Evolutionary conservation across 345 rosid genomes (phyloP), one percentile per base, ranked within the genome.

Genomic region (Salix arbutifolia): DNA sequence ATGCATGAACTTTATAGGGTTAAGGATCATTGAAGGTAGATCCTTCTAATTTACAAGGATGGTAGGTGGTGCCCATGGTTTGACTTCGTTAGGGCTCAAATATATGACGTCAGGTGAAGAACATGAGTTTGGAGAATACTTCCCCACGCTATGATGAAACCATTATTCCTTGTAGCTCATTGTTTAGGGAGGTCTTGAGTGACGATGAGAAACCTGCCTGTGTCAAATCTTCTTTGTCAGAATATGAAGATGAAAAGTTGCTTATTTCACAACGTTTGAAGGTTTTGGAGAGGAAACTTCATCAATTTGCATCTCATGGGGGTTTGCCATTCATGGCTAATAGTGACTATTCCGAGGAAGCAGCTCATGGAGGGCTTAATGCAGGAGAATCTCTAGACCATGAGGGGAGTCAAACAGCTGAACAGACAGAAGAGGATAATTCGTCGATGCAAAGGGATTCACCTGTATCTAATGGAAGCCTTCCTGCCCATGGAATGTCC

Each of bases 241-340:
- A 50, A 56, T 61, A 81, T 72, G 82, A 84, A 80, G 84, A 81
- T 26, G 87, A 89, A 46, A 89, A 78, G 78, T 11, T 65, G 4
- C 79, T 83, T 77, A 80, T 85, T 78, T 78, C 79, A n/a, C 61
- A 77, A 48, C 26, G 65, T 35, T 72, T 86, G 67, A 75, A 78
- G 69, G 76, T 35, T 23, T 65, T 88, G 85, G 87, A 85, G 86
- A 82, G 66, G 81, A 90, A 86, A 74, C 77, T 87, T 66, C 81
- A 70, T 56, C 77, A 76, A 66, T 74, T 77, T 79, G 69, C 82
- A 67, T 38, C 46, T 37, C 14, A 73, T 33, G 65, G 81, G 69
- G 67, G 70, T 58, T 78, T 70, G 11, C 69, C 48, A 28, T 42
- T 76, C 72, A 70, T 67, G 56, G 79, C 87, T 52, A 78, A 79